Conservation (phyloP, 768 basidiomycete species). For the Auricularia heimuer region DNA sequence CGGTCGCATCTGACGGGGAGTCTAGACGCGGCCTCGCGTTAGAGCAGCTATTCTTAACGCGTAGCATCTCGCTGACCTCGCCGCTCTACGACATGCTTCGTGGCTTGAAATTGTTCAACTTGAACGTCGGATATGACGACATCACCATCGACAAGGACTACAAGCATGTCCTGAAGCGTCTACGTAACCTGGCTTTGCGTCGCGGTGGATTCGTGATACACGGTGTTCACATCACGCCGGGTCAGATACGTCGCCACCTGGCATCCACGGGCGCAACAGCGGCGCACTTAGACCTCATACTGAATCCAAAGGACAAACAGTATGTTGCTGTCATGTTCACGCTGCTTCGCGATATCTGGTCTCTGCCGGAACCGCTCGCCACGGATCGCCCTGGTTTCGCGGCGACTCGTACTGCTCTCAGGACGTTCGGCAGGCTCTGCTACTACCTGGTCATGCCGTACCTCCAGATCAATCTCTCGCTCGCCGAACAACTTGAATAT, state of each 20-base stretch:
- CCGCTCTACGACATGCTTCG: slow-evolving; percentile 17
- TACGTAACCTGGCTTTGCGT: slow-evolving; percentile 22
- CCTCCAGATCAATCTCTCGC: slow-evolving; percentile 18
- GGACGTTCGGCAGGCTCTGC: slow-evolving; percentile 14
- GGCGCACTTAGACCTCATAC: slow-evolving; percentile 10
- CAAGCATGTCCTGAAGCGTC: slow-evolving; percentile 26
- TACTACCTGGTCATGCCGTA: slow-evolving; percentile 22
- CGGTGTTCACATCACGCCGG: slow-evolving; percentile 18
- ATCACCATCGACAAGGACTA: slow-evolving; percentile 28
- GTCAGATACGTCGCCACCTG: slow-evolving; percentile 18
- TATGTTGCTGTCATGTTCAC: slow-evolving; percentile 22
- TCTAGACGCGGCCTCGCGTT: slow-evolving; percentile 18
- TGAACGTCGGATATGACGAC: slow-evolving; percentile 25
- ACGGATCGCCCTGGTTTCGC: slow-evolving; percentile 12
- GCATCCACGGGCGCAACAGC: slow-evolving; percentile 2
- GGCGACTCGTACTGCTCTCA: slow-evolving; percentile 15
- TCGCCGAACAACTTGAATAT: slow-evolving; percentile 25
- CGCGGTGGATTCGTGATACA: slow-evolving; percentile 14
- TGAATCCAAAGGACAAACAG: slow-evolving; percentile 25
- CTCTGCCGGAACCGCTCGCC: slow-evolving; percentile 11
- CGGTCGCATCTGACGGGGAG: slow-evolving; percentile 24
- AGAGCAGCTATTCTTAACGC: slow-evolving; percentile 16
- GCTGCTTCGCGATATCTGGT: slow-evolving; percentile 19
- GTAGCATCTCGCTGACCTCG: slow-evolving; percentile 13
- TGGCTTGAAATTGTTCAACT: slow-evolving; percentile 18